Evolutionary conservation across 2,329 filamentous ascomycete species (phyloP).

Genomic region (Massarina eburnea): DNA sequence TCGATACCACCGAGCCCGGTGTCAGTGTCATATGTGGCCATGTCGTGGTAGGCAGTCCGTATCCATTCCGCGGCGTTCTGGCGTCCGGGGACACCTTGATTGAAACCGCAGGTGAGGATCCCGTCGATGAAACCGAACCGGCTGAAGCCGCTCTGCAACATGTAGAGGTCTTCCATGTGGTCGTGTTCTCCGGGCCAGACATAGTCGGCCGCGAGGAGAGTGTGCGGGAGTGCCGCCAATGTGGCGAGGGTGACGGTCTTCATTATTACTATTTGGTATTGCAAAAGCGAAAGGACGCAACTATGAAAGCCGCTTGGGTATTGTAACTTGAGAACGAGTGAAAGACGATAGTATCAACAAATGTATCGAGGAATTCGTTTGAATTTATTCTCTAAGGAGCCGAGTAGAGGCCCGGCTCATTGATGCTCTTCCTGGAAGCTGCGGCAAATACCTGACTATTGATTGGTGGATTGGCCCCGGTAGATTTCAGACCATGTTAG

Average conservation of each 20-base stretch:
- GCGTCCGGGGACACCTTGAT: conserved; percentile 16
- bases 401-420: no score
- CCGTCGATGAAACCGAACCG: conserved; percentile 2
- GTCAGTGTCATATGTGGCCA: conserved; percentile 30
- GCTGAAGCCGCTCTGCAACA: conserved; percentile 4
- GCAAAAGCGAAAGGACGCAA: conserved; percentile 3
- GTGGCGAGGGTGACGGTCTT: not conserved
- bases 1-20: conserved; percentile 37
- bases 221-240: not conserved
- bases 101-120: conserved; percentile 17
- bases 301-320: conserved; percentile 1
- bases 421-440: no score
- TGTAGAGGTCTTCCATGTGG: conserved; percentile 6
- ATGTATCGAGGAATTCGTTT: not conserved
- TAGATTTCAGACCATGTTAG: no score
- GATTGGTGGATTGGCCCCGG: no score
- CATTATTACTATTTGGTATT: not conserved
- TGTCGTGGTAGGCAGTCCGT: conserved; percentile 40
- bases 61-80: conserved; percentile 34
- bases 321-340: not conserved
- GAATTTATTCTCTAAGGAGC: no score
- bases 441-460: no score
- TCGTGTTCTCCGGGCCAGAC: conserved; percentile 7
- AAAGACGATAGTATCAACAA: not conserved
- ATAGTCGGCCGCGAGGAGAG: not conserved